Evolutionary conservation across 305 asterid genomes (phyloP), one percentile per base, ranked within the genome.

Genomic region (Petunia hybrid): DNA sequence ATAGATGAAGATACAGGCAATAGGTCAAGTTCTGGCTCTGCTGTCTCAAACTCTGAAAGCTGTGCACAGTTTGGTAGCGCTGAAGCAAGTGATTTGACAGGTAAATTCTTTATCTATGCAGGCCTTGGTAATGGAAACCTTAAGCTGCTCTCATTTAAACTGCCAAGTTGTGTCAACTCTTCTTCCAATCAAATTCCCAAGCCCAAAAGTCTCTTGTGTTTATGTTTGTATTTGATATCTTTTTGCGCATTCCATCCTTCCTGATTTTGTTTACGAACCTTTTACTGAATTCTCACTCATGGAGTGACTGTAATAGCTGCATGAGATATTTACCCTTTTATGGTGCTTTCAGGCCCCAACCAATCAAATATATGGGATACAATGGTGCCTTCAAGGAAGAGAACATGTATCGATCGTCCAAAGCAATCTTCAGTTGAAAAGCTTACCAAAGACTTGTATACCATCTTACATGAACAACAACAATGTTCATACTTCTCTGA

Each of bases 1-100:
- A 82, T 89, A 10, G 98, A 96, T 70, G 98, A 96, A 82, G 99
- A 94, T 78, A 89, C 93, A 12, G 93, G 99, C 84, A 96, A 96
- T 81, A 86, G 98, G 85, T 96, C 99, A 48, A 96, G 99, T 83
- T 96, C 99, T 62, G 99, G 99, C 80, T 96, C 99, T 70, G 99
- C 98, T 60, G 88, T 96, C 76, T 96, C 99, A 53, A 91, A 94
- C 89, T 84, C 94, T 2, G 99, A 95, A 89, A 94, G 97, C 84
- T 95, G 91, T 82, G 95, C 90, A 1, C 98, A 87, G 70, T 91
- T 94, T 82, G 95, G 93, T 79, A 87, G 89, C 81, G 96, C 91
- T 73, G 98, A 96, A 84, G 92, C 97, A 82, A 96, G 98, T 88
- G 99, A 96, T 68, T 89, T 94, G 87, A 94, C 99, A 87, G 97